Evolutionary conservation across 1,284 basidiomycete genomes (phyloP), one percentile per base, ranked within the genome.

Genomic region (Erythrobasidium hasegawianum): DNA sequence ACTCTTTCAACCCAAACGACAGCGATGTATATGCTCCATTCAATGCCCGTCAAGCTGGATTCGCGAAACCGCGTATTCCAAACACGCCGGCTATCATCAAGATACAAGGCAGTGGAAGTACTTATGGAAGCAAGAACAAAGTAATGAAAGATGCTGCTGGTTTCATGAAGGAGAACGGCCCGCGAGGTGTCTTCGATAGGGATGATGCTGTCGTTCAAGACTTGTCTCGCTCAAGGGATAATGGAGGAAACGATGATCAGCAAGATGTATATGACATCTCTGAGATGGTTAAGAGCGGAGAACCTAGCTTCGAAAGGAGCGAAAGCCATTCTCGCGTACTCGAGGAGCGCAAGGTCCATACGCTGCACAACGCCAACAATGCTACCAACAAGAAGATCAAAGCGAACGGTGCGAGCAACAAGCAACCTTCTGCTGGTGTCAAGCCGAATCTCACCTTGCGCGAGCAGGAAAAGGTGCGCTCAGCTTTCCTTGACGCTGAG

Each of bases 381-480:
- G 43, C 43, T 14, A n/a, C 4, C 22, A n/a, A 16, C n/a, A n/a
- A 16, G 43, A n/a, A 14, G 14, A 16, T 24, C n/a, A 24, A n/a
- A 16, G 22, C 16, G 43, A 47, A 47, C 22, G 43, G 43, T n/a
- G 22, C 8, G 43, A 47, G 16, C 14, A 47, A 5, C 43, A 47
- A 47, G 16, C 43, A 47, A 14, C 33, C 33, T 33, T 5, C 43
- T 5, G 16, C 43, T 14, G 52, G 39, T 1, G 45, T 54, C 18
- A 69, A 64, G 33, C 70, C 71, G 58, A 70, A 88, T 26, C 80
- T 95, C 71, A 94, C 92, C 0, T 81, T 97, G 14, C 82, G 91
- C 9, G 93, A 96, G 76, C 93, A 97, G 77, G 92, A 96, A 79
- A 93, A 96, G 84, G 92, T 91, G 73, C 65, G 82, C 78, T 33